Evolutionary conservation across 1,139 yeast genomes (phyloP).

Genomic region (Kodamaea alishanica): DNA sequence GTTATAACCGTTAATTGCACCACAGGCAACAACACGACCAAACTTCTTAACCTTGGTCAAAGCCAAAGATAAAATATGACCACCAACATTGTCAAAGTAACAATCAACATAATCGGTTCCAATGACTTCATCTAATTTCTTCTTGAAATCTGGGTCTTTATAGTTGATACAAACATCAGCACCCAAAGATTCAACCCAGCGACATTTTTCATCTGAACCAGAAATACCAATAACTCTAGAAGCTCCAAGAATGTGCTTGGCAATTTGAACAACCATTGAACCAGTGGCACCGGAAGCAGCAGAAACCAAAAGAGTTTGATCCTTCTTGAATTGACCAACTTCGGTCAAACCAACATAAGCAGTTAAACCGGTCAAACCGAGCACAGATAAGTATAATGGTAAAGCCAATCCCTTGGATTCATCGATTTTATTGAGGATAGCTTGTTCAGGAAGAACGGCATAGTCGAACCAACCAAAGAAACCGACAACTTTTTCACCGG

Average conservation of each 20-base stretch:
- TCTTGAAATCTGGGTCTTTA: slow-evolving; percentile 10
- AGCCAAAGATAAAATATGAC: slow-evolving; percentile 16
- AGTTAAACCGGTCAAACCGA: slow-evolving; percentile 28
- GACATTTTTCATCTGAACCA: slow-evolving; percentile 24
- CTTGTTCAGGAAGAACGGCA: not conserved
- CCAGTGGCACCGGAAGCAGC: slow-evolving; percentile 29
- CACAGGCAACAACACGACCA: slow-evolving; percentile 26
- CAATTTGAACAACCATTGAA: slow-evolving; percentile 24
- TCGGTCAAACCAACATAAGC: slow-evolving; percentile 23
- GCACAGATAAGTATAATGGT: slow-evolving; percentile 38
- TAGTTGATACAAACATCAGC: slow-evolving; percentile 25
- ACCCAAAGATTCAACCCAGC: slow-evolving; percentile 23
- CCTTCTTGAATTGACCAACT: slow-evolving; percentile 19
- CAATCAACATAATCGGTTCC: slow-evolving; percentile 26
- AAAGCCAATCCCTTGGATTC: slow-evolving; percentile 9
- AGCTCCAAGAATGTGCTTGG: slow-evolving; percentile 22
- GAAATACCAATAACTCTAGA: slow-evolving; percentile 24
- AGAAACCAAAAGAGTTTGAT: slow-evolving; percentile 21
- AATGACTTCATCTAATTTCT: slow-evolving; percentile 10
- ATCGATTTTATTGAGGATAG: slow-evolving; percentile 1
- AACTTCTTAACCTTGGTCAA: slow-evolving; percentile 15
- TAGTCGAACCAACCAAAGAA: slow-evolving; percentile 4
- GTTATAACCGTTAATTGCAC: slow-evolving; percentile 29
- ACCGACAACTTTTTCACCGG: slow-evolving; percentile 4
- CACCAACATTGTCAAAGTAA: slow-evolving; percentile 24